Base-by-base conservation (phyloP, 805 yeast species). In the Myxozyma kluyveri region DNA sequence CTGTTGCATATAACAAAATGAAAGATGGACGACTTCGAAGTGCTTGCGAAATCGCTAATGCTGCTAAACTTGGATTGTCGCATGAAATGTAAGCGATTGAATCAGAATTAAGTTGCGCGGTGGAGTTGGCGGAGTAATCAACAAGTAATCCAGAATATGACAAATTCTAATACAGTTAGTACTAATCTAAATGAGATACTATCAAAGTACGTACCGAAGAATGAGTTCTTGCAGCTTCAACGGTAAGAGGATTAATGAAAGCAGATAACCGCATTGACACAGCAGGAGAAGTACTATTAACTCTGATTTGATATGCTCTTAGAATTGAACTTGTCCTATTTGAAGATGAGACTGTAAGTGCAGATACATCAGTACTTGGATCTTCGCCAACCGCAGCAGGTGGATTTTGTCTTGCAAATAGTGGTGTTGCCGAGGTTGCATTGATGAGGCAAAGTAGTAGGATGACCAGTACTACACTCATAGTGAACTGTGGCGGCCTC, bases 61-160 rank as follows among this genome's bases (percentile, higher is more conserved):
- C 41, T 26, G 50, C 58, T 31, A 45, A 21, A 7, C 5, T 3
- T n/a, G 37, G 2, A 29, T 54, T 52, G 43, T 54, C 60, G 43
- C 60, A 56, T 2, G 60, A 52, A 22, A 56, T 56, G 40, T 45
- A 56, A 18, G 60, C 55, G 31, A 56, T 54, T 14, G 50, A 40
- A n/a, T 27, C 19, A 37, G 12, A 12, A 36, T 52, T 41, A 19
- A 56, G 37, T 26, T 40, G 23, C 9, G 33, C 32, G 3, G 54
- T 37, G 2, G 54, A 46, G 45, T 54, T 54, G 12, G 54, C 54
- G n/a, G 29, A 3, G 36, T 29, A 56, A 7, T 38, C 32, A n/a
- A 54, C 47, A 21, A 56, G 18, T 9, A 22, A n/a, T 14, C 59
- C 59, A 4, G 18, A 35, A 32, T 53, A 53, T 4, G 49, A 48